Conservation (phyloP, 1,139 yeast genomes). For the Saccharomyces pastorianus region DNA sequence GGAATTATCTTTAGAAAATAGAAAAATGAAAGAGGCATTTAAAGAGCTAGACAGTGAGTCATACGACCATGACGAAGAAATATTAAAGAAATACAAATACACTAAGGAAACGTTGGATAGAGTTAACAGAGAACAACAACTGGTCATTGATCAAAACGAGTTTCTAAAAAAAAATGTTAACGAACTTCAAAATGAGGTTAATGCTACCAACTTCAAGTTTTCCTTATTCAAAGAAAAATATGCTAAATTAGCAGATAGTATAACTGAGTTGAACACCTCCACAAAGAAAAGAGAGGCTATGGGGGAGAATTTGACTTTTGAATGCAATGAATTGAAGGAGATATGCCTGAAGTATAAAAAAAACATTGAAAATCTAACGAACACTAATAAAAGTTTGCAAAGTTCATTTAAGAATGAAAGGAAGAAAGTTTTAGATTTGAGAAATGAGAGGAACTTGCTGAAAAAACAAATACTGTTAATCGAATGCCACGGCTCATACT, state of each 20-base stretch:
- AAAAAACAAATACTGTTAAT: neutral
- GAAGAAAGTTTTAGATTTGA: neutral
- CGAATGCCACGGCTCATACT: neutral
- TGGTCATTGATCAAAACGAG: neutral
- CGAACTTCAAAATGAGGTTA: slow-evolving; percentile 3
- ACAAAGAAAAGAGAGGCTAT: neutral
- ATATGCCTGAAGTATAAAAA: neutral
- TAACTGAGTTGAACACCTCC: neutral
- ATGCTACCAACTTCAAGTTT: slow-evolving; percentile 2
- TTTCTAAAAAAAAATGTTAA: neutral
- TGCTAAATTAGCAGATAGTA: neutral
- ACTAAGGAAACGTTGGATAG: neutral
- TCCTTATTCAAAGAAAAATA: neutral
- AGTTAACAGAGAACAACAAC: neutral
- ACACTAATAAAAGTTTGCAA: neutral
- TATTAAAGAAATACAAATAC: neutral
- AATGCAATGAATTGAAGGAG: neutral
- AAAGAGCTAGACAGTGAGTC: neutral
- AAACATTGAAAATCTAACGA: neutral
- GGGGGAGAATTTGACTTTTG: neutral
- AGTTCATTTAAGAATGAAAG: neutral
- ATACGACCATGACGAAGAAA: slow-evolving; percentile 7
- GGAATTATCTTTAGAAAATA: neutral
- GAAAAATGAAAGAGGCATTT: neutral
- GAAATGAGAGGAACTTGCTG: neutral